Base-by-base conservation (phyloP, 192 early-diverging fungal genomes). In the Podila epicladia region DNA sequence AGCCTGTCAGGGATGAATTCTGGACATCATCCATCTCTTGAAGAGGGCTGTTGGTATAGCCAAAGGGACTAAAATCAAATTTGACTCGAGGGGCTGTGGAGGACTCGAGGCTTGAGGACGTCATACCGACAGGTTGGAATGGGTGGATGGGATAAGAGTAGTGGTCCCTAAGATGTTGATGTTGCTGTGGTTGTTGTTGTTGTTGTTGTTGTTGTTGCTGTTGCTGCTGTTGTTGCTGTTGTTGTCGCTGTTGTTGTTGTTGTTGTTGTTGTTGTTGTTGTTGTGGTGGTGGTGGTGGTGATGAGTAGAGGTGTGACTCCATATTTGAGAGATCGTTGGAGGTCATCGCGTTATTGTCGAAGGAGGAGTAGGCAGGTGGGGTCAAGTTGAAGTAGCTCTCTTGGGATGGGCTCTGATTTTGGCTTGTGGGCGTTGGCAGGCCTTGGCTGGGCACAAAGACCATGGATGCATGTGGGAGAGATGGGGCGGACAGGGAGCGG, bases 1-100 rank as follows among this genome's bases (percentile, higher is more conserved):
- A 63, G 38, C 55, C 65, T 1, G 69, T 45, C 49, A 61, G 41
- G 19, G 41, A 9, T 1, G 69, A 57, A 24, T n/a, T 55, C 32
- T 76, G 67, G 48, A 62, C 33, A 31, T 76, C 74, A 51, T 76
- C 74, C 74, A 76, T 76, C 11, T 76, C 74, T 53, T 76, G 74
- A 6, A 13, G 62, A 31, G 32, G 41, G 64, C 28, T 51, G 64
- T 32, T 51, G 64, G 33, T 2, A 24, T 26, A 64, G 35, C 48
- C 51, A 4, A 26, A 17, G 13, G 32, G 66, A 50, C 19, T 4
- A 19, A 65, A 29, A 0, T 69, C 66, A 38, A 69, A 69, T 9
- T 33, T 35, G 29, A 69, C 31, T 20, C 38, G 35, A 32, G 37
- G 20, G 3, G 73, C 35, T 22, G 67, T 57, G n/a, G 67, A 33